Evolutionary conservation across 2,329 filamentous ascomycete genomes (phyloP).

Genomic region (Penicillium sp.): DNA sequence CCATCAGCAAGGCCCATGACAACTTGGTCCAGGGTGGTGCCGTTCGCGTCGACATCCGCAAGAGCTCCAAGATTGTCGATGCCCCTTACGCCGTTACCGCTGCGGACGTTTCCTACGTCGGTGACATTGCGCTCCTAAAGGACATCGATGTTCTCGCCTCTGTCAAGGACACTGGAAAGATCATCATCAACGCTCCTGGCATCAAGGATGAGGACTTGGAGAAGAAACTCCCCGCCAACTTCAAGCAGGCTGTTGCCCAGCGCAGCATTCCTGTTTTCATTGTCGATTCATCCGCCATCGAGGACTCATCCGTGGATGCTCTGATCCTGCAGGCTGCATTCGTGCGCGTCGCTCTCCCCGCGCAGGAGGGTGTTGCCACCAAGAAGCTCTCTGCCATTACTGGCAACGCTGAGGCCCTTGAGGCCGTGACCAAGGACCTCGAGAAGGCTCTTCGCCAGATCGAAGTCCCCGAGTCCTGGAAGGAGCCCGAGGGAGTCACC

Average conservation of each 20-base stretch:
- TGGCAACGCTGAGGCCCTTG: slow-evolving; percentile 62
- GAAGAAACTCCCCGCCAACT: slow-evolving; percentile 72
- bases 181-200: slow-evolving; percentile 75
- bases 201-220: slow-evolving; percentile 88
- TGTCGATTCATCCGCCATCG: slow-evolving; percentile 70
- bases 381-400: slow-evolving; percentile 67
- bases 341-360: slow-evolving; percentile 72
- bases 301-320: slow-evolving; percentile 67
- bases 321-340: slow-evolving; percentile 80
- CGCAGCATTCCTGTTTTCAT: slow-evolving; percentile 73
- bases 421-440: slow-evolving; percentile 62
- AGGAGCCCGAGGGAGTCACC: slow-evolving; percentile 59
- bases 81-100: slow-evolving; percentile 78
- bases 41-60: slow-evolving; percentile 81
- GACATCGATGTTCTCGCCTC: slow-evolving; percentile 73
- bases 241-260: slow-evolving; percentile 71
- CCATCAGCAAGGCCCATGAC: slow-evolving; percentile 61
- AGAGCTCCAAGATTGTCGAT: slow-evolving; percentile 79
- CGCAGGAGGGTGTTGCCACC: slow-evolving; percentile 62
- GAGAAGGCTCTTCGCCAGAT: slow-evolving; percentile 70
- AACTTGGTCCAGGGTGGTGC: slow-evolving; percentile 73
- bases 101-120: slow-evolving; percentile 78
- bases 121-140: slow-evolving; percentile 76
- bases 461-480: slow-evolving; percentile 79
- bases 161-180: slow-evolving; percentile 68